These are phyloP conservation scores for Malassezia slooffiae DNA, from an alignment of 1,284 basidiomycete genomes.

Conservation along the genomic window DNA sequence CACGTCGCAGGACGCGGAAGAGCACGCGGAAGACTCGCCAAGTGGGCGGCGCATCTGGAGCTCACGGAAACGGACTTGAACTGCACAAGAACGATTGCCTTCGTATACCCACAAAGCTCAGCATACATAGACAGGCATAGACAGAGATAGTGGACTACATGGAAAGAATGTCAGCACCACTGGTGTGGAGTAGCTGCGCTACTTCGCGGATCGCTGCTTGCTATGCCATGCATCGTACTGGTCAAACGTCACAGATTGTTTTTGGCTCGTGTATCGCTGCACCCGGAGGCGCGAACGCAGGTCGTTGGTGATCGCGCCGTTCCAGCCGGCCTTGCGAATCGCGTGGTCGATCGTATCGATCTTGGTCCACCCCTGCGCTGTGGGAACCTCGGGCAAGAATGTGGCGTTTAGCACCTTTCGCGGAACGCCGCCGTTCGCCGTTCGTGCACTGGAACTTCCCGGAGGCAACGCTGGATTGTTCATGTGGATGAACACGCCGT, in stretches of 20 bases:
- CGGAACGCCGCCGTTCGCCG: constrained; percentile 40
- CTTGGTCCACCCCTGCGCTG: constrained; percentile 86
- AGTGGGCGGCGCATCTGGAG: too few relatives aligned
- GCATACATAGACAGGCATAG: too few relatives aligned
- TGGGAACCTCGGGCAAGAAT: constrained; percentile 85
- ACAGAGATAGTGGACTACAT: too few relatives aligned
- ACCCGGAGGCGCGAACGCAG: constrained; percentile 65
- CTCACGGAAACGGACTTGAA: too few relatives aligned
- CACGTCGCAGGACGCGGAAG: too few relatives aligned
- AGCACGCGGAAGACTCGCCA: too few relatives aligned
- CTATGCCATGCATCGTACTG: constrained; percentile 53
- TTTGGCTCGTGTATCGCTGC: constrained; percentile 73
- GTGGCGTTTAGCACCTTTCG: constrained; percentile 60
- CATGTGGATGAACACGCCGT: constrained; percentile 84
- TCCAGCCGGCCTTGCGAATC: constrained; percentile 78
- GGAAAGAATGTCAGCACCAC: too few relatives aligned
- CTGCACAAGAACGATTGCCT: too few relatives aligned
- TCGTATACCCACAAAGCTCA: too few relatives aligned
- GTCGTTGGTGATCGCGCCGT: constrained; percentile 68
- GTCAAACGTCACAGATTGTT: constrained; percentile 60
- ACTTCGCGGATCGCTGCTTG: too few relatives aligned
- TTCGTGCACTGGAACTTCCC: too few relatives aligned
- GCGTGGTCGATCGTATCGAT: constrained; percentile 77
- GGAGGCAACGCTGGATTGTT: constrained; percentile 58
- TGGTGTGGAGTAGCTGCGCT: too few relatives aligned